Evolutionary conservation across 2,329 filamentous ascomycete species (phyloP), one percentile per base, ranked within the genome.

Genomic region (Sporothrix curviconia): DNA sequence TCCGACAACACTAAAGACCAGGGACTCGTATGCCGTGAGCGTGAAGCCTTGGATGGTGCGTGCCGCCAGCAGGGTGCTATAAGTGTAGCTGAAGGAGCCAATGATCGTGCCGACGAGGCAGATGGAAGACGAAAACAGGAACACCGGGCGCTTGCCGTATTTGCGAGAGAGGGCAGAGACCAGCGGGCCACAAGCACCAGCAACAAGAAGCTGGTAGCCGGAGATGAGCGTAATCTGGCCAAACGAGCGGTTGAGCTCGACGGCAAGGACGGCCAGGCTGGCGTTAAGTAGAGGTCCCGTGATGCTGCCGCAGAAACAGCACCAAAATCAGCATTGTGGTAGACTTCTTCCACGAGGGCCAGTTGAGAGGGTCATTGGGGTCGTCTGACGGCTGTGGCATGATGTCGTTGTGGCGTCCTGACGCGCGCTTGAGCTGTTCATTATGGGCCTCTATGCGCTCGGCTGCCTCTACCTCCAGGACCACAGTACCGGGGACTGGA

Each of bases 101-200:
- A 49, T 32, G 44, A 49, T 49, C 3, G 44, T 49, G 44, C 44
- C 44, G 8, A 49, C 9, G n/a, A 49, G 44, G n/a, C 44, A 49
- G 6, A 34, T 34, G 28, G 30, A 19, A 2, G 44, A 34, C 11
- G 44, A 49, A 28, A 49, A 49, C 3, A 49, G n/a, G 7, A 49
- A 49, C 9, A 49, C 28, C 5, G 44, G 44, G 9, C 44, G 44
- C 28, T 49, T 49, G 28, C 44, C 44, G 9, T 49, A 49, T 15
- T 49, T 49, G 12, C 44, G 25, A 12, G 44, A 49, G 3, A 49
- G 44, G 11, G 30, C 44, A 14, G 44, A 49, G 7, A 49, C 44
- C 5, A 49, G 7, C 1, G 44, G 44, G 12, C 44, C 44, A 22
- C 44, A 32, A 12, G 44, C 44, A 1, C 28, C 44, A 6, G 44